Evolutionary conservation across 495 filamentous ascomycete species (phyloP), one percentile per base, ranked within the genome.

Genomic region (Penicillium coprophilum): DNA sequence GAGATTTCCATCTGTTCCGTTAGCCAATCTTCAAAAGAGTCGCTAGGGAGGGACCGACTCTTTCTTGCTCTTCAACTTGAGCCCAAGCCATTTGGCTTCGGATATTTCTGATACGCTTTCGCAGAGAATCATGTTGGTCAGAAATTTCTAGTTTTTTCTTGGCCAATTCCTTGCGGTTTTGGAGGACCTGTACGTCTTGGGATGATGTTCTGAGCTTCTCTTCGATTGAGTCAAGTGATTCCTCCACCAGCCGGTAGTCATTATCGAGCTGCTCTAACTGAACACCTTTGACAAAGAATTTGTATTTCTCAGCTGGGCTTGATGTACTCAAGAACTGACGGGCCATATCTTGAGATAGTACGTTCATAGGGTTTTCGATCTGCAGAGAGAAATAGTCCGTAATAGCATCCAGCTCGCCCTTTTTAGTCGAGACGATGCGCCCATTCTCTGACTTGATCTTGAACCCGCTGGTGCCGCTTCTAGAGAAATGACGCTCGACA

Each of bases 311-410:
- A 5, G 78, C 72, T 5, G 91, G 82, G 20, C 81, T 87, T 20
- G 95, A 94, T 21, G 84, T 79, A 68, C 90, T 96, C 9, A 99
- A 80, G 66, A 99, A 99, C 56, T 96, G 88, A 15, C 93, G 87
- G 31, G 94, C 94, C 70, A 89, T 88, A 65, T 99, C 94, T 71
- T 99, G 94, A 2, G 93, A 96, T 27, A 99, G 82, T n/a, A 97
- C 88, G 58, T 95, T 99, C 76, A 99, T 88, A 0, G 94, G 94
- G 56, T 99, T 99, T 67, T 97, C 94, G 34, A 99, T 88, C 68
- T 97, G 94, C 13, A 99, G 80, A 32, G 88, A 87, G 67, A 89
- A 97, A 67, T 87, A 93, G 67, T 99, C 95, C 49, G 89, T 86
- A 40, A 99, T 91, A 40, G 94, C 86, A 55, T 97, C 92, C n/a